Evolutionary conservation across 1,284 basidiomycete species (phyloP), one percentile per base, ranked within the genome.

Genomic region (Rhodotorula sp.): DNA sequence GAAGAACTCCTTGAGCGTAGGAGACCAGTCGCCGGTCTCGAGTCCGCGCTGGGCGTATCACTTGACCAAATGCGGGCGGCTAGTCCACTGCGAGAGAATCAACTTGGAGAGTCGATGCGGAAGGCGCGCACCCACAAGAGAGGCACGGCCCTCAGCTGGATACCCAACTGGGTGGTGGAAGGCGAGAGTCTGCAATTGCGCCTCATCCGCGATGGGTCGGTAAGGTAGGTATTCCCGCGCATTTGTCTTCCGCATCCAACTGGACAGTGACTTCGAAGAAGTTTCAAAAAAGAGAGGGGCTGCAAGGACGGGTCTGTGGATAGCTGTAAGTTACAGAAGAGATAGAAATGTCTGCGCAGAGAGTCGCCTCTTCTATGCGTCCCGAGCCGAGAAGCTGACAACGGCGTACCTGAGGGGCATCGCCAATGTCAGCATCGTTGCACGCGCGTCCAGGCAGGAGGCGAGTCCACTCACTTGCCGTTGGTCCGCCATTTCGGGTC

Each of bases 401-500:
- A 72, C 71, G 18, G 71, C 71, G 54, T 72, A 69, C 62, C 67
- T 68, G 59, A 5, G n/a, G n/a, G 9, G 1, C 8, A 24, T 13
- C n/a, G 6, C 16, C 13, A 20, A 18, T 2, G 31, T 50, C 53
- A 47, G 31, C 4, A 1, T 22, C 28, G 26, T 24, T 24, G 15
- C 54, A 31, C 53, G 20, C 31, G 20, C 30, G 18, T 28, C 31
- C 9, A n/a, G 24, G 44, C 24, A 28, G 50, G 11, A 44, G 60
- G 50, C 75, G 67, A 62, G 34, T 78, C 75, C n/a, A 82, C 80
- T 4, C 79, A 92, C 88, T 88, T 88, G 72, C 92, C 92, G 77
- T 87, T 87, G 44, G 89, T 85, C 60, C 90, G 82, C 92, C 92
- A 94, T 68, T 87, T 87, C 74, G 87, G 85, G 37, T 85, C 89